These are phyloP conservation scores for Magnaporthiopsis rhizophila DNA, from an alignment of 2,329 filamentous ascomycete genomes.

Conservation along the genomic window DNA sequence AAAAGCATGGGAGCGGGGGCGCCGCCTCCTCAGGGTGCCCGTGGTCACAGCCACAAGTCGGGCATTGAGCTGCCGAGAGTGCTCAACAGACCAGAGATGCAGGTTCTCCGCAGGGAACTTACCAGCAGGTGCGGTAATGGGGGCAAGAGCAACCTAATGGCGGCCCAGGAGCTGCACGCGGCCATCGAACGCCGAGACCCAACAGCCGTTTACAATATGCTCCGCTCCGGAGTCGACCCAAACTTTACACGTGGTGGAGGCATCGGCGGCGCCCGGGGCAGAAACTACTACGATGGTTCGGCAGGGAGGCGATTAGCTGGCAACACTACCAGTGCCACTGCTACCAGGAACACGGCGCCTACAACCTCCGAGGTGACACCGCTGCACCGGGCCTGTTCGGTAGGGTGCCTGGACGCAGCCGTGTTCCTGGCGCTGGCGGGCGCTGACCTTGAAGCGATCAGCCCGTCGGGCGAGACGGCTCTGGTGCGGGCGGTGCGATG, in stretches of 20 bases:
- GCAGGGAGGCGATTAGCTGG: neutral
- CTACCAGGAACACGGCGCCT: slow-evolving; percentile 7
- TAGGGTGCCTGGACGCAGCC: slow-evolving; percentile 14
- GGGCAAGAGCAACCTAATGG: slow-evolving; percentile 8
- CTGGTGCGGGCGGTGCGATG: slow-evolving; percentile 15
- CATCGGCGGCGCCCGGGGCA: neutral
- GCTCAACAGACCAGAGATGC: slow-evolving; percentile 6
- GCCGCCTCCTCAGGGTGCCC: too few species aligned
- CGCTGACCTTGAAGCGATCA: slow-evolving; percentile 15
- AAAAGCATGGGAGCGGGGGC: too few species aligned
- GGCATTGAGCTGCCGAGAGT: slow-evolving; percentile 4
- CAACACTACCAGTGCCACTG: neutral
- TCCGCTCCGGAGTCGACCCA: slow-evolving; percentile 15
- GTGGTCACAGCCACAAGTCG: too few species aligned
- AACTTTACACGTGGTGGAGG: slow-evolving; percentile 9
- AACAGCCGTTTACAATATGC: slow-evolving; percentile 15
- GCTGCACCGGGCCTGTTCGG: slow-evolving; percentile 16
- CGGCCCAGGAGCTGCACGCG: slow-evolving; percentile 15
- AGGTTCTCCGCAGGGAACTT: slow-evolving; percentile 3
- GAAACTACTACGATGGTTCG: neutral
- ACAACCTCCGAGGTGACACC: slow-evolving; percentile 12
- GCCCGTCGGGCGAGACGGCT: slow-evolving; percentile 13
- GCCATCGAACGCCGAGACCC: slow-evolving; percentile 17
- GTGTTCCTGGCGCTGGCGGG: slow-evolving; percentile 16
- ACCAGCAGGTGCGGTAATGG: neutral